Evolutionary conservation across 2,329 filamentous ascomycete species (phyloP).

Genomic region (Apiospora aurea): DNA sequence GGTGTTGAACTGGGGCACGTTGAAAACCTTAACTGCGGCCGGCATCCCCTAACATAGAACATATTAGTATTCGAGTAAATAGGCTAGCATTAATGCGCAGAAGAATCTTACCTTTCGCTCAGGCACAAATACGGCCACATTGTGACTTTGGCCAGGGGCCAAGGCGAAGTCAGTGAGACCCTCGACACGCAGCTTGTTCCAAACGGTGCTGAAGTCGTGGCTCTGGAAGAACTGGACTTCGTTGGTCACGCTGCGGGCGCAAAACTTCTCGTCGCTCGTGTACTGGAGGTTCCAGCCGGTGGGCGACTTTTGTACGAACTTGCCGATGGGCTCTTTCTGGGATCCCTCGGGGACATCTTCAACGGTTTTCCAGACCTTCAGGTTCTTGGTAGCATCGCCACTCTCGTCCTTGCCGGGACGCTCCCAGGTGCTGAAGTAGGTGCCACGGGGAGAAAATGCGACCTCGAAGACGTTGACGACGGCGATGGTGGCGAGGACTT

Average conservation of each 20-base stretch:
- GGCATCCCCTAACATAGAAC: conserved; percentile 76
- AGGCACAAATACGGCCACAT: conserved; percentile 92
- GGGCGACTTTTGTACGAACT: conserved; percentile 95
- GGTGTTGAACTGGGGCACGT: conserved; percentile 82
- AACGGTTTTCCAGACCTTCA: conserved; percentile 93
- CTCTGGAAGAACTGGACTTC: conserved; percentile 98
- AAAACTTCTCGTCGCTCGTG: conserved; percentile 90
- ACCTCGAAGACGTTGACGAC: conserved; percentile 91
- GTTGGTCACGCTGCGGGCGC: conserved; percentile 92
- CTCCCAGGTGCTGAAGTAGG: conserved; percentile 97
- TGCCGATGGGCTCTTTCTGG: conserved; percentile 78
- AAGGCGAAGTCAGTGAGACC: conserved; percentile 89
- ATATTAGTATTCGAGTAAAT: conserved; percentile 33
- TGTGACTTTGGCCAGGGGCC: conserved; percentile 87
- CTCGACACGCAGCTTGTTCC: conserved; percentile 95
- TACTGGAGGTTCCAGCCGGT: conserved; percentile 98
- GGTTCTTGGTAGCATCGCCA: conserved; percentile 92
- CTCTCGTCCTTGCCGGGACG: conserved; percentile 90
- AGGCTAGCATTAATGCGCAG: neutral
- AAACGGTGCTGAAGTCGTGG: conserved; percentile 82
- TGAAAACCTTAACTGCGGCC: conserved; percentile 91
- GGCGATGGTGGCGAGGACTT: conserved; percentile 76
- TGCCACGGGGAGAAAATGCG: conserved; percentile 90
- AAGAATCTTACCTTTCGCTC: conserved; percentile 80
- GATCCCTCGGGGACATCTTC: conserved; percentile 69